A percentile compares a stretch with the other conserved stretches of the same genome.
Conservation (phyloP, 1,139 yeast genomes). For the Pichia sp. region DNA sequence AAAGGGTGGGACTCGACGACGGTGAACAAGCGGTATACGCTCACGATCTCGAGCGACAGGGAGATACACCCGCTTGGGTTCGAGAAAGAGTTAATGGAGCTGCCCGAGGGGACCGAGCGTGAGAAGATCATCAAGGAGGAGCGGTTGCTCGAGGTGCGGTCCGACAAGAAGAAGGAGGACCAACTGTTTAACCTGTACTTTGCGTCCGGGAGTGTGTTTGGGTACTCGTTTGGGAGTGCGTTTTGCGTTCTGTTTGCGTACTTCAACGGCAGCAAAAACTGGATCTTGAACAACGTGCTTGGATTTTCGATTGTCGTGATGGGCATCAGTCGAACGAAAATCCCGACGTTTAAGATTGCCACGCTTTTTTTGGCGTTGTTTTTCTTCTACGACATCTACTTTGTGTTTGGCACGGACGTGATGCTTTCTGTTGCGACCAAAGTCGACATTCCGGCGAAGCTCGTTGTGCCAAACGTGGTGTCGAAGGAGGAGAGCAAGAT, state of each 20-base stretch:
- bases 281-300: conserved; percentile 38
- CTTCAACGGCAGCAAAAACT: conserved; percentile 32
- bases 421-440: conserved; percentile 61
- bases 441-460: conserved; percentile 53
- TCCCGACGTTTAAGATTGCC: conserved; percentile 44
- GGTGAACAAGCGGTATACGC: conserved; percentile 29
- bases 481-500: conserved; percentile 20
- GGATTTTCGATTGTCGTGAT: conserved; percentile 38
- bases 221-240: conserved; percentile 28
- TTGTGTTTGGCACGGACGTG: conserved; percentile 59
- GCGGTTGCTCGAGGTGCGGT: conserved; percentile 21
- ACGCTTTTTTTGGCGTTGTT: conserved; percentile 44
- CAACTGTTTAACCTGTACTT: conserved; percentile 35
- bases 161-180: conserved; percentile 28
- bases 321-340: conserved; percentile 34
- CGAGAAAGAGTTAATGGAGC: conserved; percentile 19
- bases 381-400: conserved; percentile 60
- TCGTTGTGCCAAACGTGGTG: conserved; percentile 42
- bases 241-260: conserved; percentile 30
- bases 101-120: conserved; percentile 27
- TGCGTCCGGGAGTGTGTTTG: conserved; percentile 35
- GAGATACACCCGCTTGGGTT: conserved; percentile 32
- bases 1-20: conserved; percentile 23
- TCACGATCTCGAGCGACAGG: conserved; percentile 34
- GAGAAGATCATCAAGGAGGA: conserved; percentile 28